A percentile compares a stretch with the other conserved stretches of the same genome.
Evolutionary conservation across 2,329 filamentous ascomycete genomes (phyloP).

Genomic region (Nemania abortiva): DNA sequence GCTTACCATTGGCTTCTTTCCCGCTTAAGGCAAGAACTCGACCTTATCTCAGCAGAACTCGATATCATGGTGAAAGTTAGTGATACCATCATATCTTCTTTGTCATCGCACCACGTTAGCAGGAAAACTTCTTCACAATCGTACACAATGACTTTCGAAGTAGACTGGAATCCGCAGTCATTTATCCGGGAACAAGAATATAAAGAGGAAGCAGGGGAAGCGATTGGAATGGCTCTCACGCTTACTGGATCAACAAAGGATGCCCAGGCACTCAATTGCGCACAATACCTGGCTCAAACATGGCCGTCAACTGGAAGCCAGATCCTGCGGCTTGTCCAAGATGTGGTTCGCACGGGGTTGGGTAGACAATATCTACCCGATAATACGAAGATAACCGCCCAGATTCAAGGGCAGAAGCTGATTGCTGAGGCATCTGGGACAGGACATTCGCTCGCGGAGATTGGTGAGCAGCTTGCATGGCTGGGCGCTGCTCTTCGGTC

Average conservation of each 20-base stretch:
- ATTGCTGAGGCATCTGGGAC: neutral
- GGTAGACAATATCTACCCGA: neutral
- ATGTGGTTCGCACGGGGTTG: neutral
- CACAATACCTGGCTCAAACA: neutral
- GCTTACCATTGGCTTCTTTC: too few species aligned
- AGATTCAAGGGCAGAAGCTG: neutral
- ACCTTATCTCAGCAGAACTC: neutral
- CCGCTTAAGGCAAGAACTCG: too few species aligned
- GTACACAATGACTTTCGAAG: neutral
- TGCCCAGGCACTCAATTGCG: neutral
- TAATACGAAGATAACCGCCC: neutral
- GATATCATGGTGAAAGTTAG: neutral
- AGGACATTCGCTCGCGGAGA: neutral
- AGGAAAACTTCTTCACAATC: neutral
- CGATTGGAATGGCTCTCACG: neutral
- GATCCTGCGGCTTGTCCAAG: neutral
- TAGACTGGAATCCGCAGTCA: neutral
- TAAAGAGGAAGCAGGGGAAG: neutral
- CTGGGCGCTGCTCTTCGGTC: neutral
- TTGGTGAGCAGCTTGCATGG: constrained; percentile 13
- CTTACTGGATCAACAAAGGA: neutral
- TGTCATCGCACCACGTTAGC: neutral
- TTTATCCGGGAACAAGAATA: neutral
- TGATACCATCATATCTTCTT: neutral
- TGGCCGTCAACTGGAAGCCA: neutral